Evolutionary conservation across 2,329 filamentous ascomycete species (phyloP), one percentile per base, ranked within the genome.

Genomic region (Aspergillus latus): DNA sequence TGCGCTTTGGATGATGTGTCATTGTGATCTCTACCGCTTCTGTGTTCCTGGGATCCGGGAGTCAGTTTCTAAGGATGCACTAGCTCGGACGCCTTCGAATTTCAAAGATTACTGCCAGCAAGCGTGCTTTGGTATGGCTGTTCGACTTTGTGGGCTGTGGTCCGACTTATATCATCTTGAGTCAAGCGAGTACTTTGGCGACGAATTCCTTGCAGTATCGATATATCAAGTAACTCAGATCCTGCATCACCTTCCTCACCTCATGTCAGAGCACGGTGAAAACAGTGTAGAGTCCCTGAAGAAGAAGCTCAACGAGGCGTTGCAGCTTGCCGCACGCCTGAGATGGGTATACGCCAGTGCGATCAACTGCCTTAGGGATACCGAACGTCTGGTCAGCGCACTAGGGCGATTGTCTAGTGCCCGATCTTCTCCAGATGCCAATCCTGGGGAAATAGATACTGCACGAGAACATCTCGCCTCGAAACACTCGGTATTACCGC

Each of bases 31-130:
- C 13, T 50, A 50, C 11, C 48, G 48, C 37, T 50, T 50, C 15
- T 50, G 48, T 43, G 48, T 50, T 30, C 49, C 49, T 26, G 49
- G 39, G 8, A 52, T 52, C 15, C 49, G 49, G 3, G 49, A 52
- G 29, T 44, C 49, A 2, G 39, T 51, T 15, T 36, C 49, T 9
- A 44, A 44, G 13, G 40, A 44, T 16, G 49, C 39, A 11, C n/a
- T 52, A 29, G 49, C 49, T n/a, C 30, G 10, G 39, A 52, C 39
- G 7, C 49, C 39, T 8, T 9, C 15, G 5, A 21, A 37, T 4
- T 52, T 52, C 29, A 36, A 44, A 21, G 29, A 44, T 5, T 44
- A 52, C 29, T 52, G 49, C 5, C 39, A 52, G 29, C n/a, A 34
- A 15, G 26, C 29, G 16, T 52, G 49, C 21, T 32, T 52, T 15